These are phyloP conservation scores for Staphylotrichum tortipilum DNA, from an alignment of 495 filamentous ascomycete species.

Conservation along the genomic window DNA sequence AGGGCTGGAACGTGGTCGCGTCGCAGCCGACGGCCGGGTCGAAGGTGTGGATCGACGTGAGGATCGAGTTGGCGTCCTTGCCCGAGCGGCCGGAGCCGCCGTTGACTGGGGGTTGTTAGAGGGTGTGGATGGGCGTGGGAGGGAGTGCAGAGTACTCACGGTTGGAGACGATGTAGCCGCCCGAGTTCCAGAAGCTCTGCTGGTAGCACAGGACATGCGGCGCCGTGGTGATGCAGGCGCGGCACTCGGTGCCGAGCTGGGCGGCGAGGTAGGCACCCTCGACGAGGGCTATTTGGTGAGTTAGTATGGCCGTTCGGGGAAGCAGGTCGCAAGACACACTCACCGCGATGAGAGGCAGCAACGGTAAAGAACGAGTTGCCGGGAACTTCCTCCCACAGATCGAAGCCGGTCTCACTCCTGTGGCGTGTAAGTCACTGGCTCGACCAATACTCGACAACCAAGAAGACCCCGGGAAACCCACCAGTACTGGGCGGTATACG, in stretches of 20 bases:
- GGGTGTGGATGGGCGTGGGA: too few species aligned
- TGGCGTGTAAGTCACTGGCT: neutral
- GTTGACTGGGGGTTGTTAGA: conserved; percentile 23
- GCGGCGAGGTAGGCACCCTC: conserved; percentile 53
- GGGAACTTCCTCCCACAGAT: conserved; percentile 64
- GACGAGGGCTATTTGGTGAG: conserved; percentile 41
- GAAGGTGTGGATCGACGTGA: conserved; percentile 56
- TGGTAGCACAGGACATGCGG: conserved; percentile 55
- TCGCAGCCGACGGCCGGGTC: conserved; percentile 52
- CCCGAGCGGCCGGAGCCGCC: conserved; percentile 42
- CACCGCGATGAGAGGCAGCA: conserved; percentile 30
- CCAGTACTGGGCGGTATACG: conserved; percentile 68
- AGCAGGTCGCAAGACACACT: neutral
- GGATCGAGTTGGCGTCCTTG: conserved; percentile 54
- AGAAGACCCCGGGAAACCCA: conserved; percentile 5
- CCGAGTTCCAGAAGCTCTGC: conserved; percentile 54
- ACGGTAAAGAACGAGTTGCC: conserved; percentile 54
- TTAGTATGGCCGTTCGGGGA: neutral
- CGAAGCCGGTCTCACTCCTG: conserved; percentile 52
- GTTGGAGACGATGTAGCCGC: conserved; percentile 52
- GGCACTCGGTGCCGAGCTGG: conserved; percentile 34
- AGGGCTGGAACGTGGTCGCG: conserved; percentile 53
- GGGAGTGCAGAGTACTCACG: conserved; percentile 18
- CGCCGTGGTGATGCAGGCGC: conserved; percentile 44
- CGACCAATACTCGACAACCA: too few species aligned